phyloP scores from a whole-genome alignment of 2,329 filamentous ascomycete species.

The Malbranchea zuffiana region DNA sequence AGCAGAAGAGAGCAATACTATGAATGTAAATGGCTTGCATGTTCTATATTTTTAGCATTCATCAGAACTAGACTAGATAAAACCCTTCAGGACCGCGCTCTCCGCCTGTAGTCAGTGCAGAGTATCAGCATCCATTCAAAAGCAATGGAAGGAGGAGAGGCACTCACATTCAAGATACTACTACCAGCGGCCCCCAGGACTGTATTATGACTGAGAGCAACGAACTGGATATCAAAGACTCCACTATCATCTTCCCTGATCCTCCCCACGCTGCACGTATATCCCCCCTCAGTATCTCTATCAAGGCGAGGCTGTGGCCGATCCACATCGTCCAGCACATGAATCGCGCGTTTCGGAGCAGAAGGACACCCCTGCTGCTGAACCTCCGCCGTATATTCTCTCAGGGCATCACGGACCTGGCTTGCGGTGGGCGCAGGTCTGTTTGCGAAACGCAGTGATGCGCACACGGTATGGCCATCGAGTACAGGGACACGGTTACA shows the following conservation, averaged over 20 bases:
- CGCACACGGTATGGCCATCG: conserved; percentile 13
- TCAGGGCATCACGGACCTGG: conserved; percentile 11
- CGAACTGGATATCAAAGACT: conserved; percentile 45
- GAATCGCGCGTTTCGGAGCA: conserved; percentile 13
- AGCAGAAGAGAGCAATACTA: no score
- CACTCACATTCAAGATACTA: conserved; percentile 41
- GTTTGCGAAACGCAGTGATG: conserved; percentile 13
- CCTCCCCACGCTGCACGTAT: conserved; percentile 35
- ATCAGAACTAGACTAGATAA: conserved; percentile 15
- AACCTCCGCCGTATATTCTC: conserved; percentile 12
- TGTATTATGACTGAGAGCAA: conserved; percentile 44
- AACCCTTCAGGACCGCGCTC: conserved; percentile 42
- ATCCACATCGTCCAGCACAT: conserved; percentile 14
- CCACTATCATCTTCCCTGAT: conserved; percentile 42
- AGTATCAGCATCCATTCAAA: neutral
- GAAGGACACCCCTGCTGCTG: conserved; percentile 12
- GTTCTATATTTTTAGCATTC: no score
- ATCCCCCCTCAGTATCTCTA: conserved; percentile 12
- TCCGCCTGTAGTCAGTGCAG: conserved; percentile 21
- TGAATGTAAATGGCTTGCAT: no score
- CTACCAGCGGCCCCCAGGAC: conserved; percentile 44
- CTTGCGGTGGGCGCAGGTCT: conserved; percentile 8
- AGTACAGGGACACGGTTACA: conserved; percentile 15
- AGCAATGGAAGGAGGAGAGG: neutral
- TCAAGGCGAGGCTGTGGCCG: conserved; percentile 15